Evolutionary conservation across 192 early-diverging fungal species (phyloP).

Genomic region (Coemansia sp.): DNA sequence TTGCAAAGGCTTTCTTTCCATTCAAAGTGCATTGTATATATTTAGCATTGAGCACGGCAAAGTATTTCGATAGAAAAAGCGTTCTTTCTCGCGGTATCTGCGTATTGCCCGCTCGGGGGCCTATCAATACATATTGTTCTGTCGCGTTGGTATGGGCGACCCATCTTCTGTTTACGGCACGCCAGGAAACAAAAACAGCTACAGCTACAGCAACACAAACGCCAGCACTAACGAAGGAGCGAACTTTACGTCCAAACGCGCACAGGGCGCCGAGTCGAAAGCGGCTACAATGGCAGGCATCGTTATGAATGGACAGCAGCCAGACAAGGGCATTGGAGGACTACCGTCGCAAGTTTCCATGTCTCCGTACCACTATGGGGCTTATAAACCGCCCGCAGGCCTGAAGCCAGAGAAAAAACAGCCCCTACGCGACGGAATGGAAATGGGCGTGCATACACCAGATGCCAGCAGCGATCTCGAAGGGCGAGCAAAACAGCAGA

Average conservation of each 20-base stretch:
- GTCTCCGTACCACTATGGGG: constrained; percentile 33
- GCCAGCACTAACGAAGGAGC: neutral
- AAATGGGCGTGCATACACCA: constrained; percentile 6
- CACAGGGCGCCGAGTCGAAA: constrained; percentile 4
- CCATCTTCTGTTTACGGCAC: constrained; percentile 4
- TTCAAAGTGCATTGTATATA: constrained; percentile 7
- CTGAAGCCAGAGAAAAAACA: neutral
- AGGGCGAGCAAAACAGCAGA: neutral
- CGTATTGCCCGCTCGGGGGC: neutral
- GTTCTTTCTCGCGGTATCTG: neutral
- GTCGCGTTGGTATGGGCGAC: constrained; percentile 3
- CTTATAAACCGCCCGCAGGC: neutral
- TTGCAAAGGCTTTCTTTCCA: neutral
- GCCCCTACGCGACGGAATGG: neutral
- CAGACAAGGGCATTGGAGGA: constrained; percentile 31
- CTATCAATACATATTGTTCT: neutral
- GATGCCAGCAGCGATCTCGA: constrained; percentile 4
- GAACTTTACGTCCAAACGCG: too few species aligned
- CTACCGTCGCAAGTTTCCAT: constrained; percentile 24
- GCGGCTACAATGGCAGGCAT: constrained; percentile 37
- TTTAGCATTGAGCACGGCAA: constrained; percentile 1
- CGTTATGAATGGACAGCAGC: constrained; percentile 34
- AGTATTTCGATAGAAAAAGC: neutral
- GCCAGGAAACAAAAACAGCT: neutral
- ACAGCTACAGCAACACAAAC: neutral